phyloP scores from a whole-genome alignment of 257 asterid genomes.

The Solanum etuberosum region DNA sequence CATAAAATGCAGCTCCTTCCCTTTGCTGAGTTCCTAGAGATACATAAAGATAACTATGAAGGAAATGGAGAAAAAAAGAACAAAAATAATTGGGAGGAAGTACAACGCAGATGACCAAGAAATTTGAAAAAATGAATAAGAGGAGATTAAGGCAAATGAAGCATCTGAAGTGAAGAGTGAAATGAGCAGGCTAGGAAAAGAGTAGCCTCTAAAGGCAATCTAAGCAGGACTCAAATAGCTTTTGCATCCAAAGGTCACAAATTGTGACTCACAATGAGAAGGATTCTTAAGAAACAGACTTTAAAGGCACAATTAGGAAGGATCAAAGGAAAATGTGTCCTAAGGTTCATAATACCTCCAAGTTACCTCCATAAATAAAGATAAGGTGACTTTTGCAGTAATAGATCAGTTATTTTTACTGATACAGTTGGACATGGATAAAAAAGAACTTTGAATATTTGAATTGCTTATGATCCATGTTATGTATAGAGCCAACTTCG shows the following conservation, averaged over 20 bases:
- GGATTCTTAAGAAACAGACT: background rate
- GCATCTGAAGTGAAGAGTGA: background rate
- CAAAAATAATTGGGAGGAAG: background rate
- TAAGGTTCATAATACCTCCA: background rate
- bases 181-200: background rate
- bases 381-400: background rate
- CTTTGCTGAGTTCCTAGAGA: background rate
- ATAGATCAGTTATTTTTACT: background rate
- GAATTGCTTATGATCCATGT: background rate
- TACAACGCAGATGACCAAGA: background rate
- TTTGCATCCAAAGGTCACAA: background rate
- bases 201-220: background rate
- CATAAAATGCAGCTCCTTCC: background rate
- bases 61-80: background rate
- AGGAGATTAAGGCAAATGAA: background rate
- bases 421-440: background rate
- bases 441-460: background rate
- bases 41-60: background rate
- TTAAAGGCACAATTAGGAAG: background rate
- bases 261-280: background rate
- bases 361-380: background rate
- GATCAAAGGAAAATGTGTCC: background rate
- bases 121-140: background rate
- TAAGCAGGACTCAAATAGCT: background rate
- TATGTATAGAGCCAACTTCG: background rate